Base-by-base conservation (phyloP, 2,329 filamentous ascomycete species). In the Malbranchea zuffiana region DNA sequence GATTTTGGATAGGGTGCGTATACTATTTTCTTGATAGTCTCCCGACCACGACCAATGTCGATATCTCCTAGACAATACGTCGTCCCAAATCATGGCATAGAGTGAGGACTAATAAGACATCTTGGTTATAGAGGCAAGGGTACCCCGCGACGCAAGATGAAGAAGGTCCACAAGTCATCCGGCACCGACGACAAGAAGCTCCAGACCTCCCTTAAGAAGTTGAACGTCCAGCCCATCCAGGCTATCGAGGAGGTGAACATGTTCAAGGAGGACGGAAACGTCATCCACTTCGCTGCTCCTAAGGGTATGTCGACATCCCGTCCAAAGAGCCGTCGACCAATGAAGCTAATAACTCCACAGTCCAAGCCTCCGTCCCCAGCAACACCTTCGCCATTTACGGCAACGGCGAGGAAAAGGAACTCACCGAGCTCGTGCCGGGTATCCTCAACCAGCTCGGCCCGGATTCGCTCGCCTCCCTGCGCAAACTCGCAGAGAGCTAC, bases 331-430 rank as follows among this genome's bases (percentile, higher is more conserved):
- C 11, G 5, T 3, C n/a, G 18, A 13, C 41, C 40, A 29, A 43
- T 27, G 11, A n/a, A 3, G 7, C 15, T 27, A 6, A 7, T 8
- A 44, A 30, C 15, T 32, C 23, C 46, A 44, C 53, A 98, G 90
- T 98, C 50, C 90, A 98, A 71, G 90, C 88, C 50, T 84, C 90
- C 45, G 87, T 96, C 53, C 86, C 88, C 56, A 78, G 87, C 67
- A 98, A 98, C 80, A 98, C 90, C 65, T 98, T 96, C 67, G 90
- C 90, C 69, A 92, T 98, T 73, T 98, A 96, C 74, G 90, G 90
- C 55, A 80, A 85, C 65, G 90, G 88, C 50, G 90, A 98, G 72
- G 90, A 98, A 71, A 98, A 98, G 78, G 90, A 98, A 73, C 83
- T 98, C 52, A 98, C 90, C 46, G 90, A 98, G 74, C 86, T 98